These are phyloP conservation scores for Ochetophila trinervis DNA, from an alignment of 306 rosid genomes.

Conservation along the genomic window DNA sequence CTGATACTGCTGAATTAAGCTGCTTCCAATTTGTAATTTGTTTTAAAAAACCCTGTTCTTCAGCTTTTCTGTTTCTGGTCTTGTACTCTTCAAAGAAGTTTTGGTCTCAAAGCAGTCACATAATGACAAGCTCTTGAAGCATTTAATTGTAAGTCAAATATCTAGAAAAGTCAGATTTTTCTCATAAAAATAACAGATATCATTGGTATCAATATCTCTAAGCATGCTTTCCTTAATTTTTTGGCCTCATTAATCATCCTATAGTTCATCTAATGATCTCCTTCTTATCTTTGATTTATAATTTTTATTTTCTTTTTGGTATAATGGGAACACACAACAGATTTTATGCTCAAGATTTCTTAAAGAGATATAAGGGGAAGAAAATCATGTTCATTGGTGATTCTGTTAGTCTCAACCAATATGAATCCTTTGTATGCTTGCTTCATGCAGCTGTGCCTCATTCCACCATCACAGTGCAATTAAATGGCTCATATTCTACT, in stretches of 20 bases:
- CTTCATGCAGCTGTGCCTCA: slow-evolving; percentile 47
- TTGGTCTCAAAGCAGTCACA: too few species aligned
- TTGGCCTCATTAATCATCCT: background rate
- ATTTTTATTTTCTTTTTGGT: background rate
- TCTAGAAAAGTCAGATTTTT: too few species aligned
- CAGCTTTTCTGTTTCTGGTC: too few species aligned
- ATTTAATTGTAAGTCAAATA: too few species aligned
- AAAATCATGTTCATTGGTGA: slow-evolving; percentile 71
- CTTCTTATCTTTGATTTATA: background rate
- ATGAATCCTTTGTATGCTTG: slow-evolving; percentile 55
- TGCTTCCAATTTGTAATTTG: too few species aligned
- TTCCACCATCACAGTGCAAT: slow-evolving; percentile 6
- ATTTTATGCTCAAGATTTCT: slow-evolving; percentile 46
- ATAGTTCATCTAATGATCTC: background rate
- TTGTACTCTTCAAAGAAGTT: too few species aligned
- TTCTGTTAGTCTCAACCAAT: slow-evolving; percentile 59
- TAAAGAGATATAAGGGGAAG: slow-evolving; percentile 40
- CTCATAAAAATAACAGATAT: background rate
- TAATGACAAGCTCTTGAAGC: too few species aligned
- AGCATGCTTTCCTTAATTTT: background rate
- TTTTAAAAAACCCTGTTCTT: too few species aligned
- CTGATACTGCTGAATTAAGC: too few species aligned
- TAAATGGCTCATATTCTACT: background rate
- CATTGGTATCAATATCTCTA: too few species aligned
- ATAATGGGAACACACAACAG: slow-evolving; percentile 22